Evolutionary conservation across 331 rosid species (phyloP).

Genomic region (Malus hybrid): DNA sequence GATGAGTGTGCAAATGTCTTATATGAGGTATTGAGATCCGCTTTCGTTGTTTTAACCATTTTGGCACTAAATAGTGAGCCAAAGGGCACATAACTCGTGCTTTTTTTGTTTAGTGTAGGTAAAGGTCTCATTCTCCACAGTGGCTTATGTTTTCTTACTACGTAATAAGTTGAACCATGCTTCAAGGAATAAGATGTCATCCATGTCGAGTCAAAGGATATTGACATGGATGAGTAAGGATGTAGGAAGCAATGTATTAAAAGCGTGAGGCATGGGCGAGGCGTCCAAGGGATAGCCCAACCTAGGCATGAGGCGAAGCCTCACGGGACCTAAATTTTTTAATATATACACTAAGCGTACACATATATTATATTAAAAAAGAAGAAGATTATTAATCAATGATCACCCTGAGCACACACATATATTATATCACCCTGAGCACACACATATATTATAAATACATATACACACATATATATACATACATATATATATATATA

Average conservation of each 20-base stretch:
- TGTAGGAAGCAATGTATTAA: background rate
- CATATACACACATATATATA: too few relatives aligned
- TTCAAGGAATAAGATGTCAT: background rate
- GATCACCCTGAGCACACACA: too few relatives aligned
- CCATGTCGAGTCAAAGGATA: background rate
- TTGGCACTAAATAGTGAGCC: background rate
- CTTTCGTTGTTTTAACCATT: background rate
- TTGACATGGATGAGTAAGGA: background rate
- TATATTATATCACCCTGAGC: too few relatives aligned
- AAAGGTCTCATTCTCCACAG: background rate
- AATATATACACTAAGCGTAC: too few relatives aligned
- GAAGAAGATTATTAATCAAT: too few relatives aligned
- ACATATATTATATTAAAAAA: too few relatives aligned
- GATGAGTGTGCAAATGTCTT: slow-evolving; percentile 97
- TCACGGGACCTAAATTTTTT: too few relatives aligned
- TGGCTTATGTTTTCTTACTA: background rate
- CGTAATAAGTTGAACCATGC: background rate
- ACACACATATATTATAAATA: too few relatives aligned
- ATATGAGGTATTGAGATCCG: slow-evolving; percentile 59
- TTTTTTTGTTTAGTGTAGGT: background rate
- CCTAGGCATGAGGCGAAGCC: too few relatives aligned
- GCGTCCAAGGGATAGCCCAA: too few relatives aligned
- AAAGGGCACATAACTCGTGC: background rate
- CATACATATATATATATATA: too few relatives aligned
- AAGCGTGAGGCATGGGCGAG: too few relatives aligned